Conservation (phyloP, 176 grass and related monocot species). For the Puya raimondii region DNA sequence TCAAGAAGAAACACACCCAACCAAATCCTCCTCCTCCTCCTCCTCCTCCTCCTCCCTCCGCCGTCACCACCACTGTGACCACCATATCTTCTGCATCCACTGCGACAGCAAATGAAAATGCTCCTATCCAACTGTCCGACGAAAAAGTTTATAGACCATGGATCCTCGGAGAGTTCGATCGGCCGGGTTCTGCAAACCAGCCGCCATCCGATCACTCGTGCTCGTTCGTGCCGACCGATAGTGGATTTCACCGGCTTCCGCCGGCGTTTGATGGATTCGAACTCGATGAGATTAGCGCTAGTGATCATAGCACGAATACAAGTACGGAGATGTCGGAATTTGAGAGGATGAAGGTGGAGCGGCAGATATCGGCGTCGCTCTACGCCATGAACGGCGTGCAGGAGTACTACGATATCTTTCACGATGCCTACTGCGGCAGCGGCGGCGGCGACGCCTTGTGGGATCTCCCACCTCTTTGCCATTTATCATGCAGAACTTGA, state of each 20-base stretch:
- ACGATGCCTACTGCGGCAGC: slow-evolving; percentile 22
- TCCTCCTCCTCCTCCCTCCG: slow-evolving; percentile 1
- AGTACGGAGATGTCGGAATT: slow-evolving; percentile 44
- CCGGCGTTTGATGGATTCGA: slow-evolving; percentile 36
- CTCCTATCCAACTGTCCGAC: slow-evolving; percentile 11
- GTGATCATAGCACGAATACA: no score
- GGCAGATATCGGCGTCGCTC: slow-evolving; percentile 61
- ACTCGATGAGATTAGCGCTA: not conserved
- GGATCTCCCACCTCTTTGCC: slow-evolving; percentile 53
- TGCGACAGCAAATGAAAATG: not conserved
- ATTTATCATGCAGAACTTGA: slow-evolving; percentile 34
- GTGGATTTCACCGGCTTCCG: slow-evolving; percentile 41
- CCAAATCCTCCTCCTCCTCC: slow-evolving; percentile 20
- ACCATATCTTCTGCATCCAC: not conserved
- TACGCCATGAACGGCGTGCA: slow-evolving; percentile 69
- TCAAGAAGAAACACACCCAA: slow-evolving; percentile 32
- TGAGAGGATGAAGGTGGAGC: slow-evolving; percentile 80
- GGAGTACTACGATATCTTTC: slow-evolving; percentile 68
- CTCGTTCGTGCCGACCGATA: slow-evolving; percentile 31
- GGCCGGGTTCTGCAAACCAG: slow-evolving; percentile 5
- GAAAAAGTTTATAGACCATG: slow-evolving; percentile 43
- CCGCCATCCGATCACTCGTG: slow-evolving; percentile 34
- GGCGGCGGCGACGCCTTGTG: slow-evolving; percentile 30
- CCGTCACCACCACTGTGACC: slow-evolving; percentile 2
- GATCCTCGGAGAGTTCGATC: slow-evolving; percentile 3